phyloP scores from a whole-genome alignment of 2,329 filamentous ascomycete genomes.

The Penicillium janthinellum region DNA sequence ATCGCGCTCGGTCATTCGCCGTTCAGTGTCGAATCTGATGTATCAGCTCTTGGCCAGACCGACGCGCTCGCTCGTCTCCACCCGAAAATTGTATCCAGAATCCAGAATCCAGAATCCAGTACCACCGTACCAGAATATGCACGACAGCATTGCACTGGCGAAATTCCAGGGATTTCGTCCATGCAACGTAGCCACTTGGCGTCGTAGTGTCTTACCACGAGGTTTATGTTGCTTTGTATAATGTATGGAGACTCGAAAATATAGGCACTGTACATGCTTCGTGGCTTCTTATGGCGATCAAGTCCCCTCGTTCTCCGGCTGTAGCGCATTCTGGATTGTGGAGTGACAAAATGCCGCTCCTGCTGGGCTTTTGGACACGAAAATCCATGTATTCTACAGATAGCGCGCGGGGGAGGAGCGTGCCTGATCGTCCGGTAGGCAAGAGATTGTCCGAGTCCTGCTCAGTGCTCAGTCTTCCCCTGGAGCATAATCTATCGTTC shows the following conservation, averaged over 20 bases:
- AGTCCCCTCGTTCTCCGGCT: not conserved
- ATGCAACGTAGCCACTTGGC: conserved; percentile 12
- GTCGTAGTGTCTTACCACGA: not conserved
- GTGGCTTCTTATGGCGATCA: not conserved
- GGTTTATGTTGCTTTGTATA: not conserved
- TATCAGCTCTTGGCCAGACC: conserved; percentile 4
- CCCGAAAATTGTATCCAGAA: conserved; percentile 12
- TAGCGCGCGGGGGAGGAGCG: not conserved
- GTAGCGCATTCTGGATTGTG: conserved; percentile 1
- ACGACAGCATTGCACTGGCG: conserved; percentile 15
- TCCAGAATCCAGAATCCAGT: conserved; percentile 14
- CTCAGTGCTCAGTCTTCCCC: not conserved
- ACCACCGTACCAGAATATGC: conserved; percentile 17
- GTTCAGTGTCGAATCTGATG: conserved; percentile 14
- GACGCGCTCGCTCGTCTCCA: conserved; percentile 9
- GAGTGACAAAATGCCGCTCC: conserved; percentile 4
- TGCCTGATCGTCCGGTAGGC: not conserved
- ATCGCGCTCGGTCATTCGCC: not conserved
- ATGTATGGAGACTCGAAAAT: no score
- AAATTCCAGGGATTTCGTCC: conserved; percentile 14
- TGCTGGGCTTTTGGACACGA: conserved; percentile 1
- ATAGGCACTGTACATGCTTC: not conserved
- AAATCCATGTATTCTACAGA: conserved; percentile 5
- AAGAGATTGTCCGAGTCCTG: not conserved
- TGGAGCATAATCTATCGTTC: conserved; percentile 3